Base-by-base conservation (phyloP, 2,329 filamentous ascomycete species). In the Chrysoporthe deuterocubensis region DNA sequence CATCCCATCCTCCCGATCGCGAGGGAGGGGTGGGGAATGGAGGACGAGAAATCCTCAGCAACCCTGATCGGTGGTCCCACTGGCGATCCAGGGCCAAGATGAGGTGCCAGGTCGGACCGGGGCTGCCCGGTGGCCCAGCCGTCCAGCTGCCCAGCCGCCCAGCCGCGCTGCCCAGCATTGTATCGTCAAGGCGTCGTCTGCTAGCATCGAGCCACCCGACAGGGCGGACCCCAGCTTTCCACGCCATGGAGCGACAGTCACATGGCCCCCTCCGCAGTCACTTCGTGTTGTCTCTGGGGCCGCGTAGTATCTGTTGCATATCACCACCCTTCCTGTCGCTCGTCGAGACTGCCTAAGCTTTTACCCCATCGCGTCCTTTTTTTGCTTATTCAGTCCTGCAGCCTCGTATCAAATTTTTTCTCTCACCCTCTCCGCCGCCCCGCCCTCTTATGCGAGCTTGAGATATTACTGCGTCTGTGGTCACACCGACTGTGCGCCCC, bases 191-290 rank as follows among this genome's bases (percentile, higher is more conserved):
- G 26, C 50, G 32, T 54, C 26, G 14, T 34, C 21, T 26, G 48
- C 21, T 54, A 54, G 50, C 50, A 54, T 26, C 50, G 9, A 26
- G 21, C 14, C 50, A 46, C 46, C 48, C 40, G 64, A 46, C 62
- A 58, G 57, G 58, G 62, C 40, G 48, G 32, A 48, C 54, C 59
- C 54, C 62, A 64, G 57, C 58, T 61, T 65, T 61, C 62, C 37
- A 64, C 57, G 16, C 62, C 57, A 32, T 54, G 26, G 4, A 6
- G 7, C 21, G 21, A 54, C 50, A 26, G 50, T 54, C 50, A 54
- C 50, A 54, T 54, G 50, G 50, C 4, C 26, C 26, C 21, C 7
- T 26, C 50, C 50, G 50, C 50, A 14, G 21, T 34, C 48, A 50
- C 21, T n/a, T 48, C 48, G 21, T 26, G 37, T n/a, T 60, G 59